Evolutionary conservation across 441 rosid species (phyloP).

Genomic region (Euphorbia corollata): DNA sequence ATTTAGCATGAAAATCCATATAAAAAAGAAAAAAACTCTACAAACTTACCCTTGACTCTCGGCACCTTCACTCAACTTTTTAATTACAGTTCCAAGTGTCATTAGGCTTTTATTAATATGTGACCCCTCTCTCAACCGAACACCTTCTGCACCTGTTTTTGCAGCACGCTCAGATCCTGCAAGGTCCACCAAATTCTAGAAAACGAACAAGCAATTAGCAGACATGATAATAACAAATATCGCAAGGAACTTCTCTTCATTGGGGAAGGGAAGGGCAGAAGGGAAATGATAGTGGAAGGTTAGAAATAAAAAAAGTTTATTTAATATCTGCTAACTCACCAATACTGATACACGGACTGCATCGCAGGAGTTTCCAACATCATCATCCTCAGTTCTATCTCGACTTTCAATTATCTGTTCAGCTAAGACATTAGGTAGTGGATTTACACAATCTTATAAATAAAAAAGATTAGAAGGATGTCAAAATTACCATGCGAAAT

Average conservation of each 20-base stretch:
- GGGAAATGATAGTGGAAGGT: neutral
- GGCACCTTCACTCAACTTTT: conserved; percentile 91
- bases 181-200: conserved; percentile 88
- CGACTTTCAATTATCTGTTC: conserved; percentile 91
- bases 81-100: conserved; percentile 94
- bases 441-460: conserved; percentile 14
- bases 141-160: conserved; percentile 98
- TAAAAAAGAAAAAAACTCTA: no score
- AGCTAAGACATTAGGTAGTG: conserved; percentile 18
- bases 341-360: conserved; percentile 95
- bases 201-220: conserved; percentile 13
- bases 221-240: neutral
- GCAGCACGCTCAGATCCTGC: conserved; percentile 99
- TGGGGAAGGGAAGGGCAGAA: neutral
- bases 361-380: conserved; percentile 57
- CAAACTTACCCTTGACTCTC: conserved; percentile 82
- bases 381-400: conserved; percentile 61
- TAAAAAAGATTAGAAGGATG: conserved; percentile 14
- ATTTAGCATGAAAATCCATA: no score
- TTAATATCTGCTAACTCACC: conserved; percentile 51
- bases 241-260: neutral
- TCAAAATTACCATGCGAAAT: conserved; percentile 74
- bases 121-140: conserved; percentile 91
- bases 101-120: conserved; percentile 94
- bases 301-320: neutral